Base-by-base conservation (phyloP, 352 stramenopile genomes). In the Phytophthora sansomeana region DNA sequence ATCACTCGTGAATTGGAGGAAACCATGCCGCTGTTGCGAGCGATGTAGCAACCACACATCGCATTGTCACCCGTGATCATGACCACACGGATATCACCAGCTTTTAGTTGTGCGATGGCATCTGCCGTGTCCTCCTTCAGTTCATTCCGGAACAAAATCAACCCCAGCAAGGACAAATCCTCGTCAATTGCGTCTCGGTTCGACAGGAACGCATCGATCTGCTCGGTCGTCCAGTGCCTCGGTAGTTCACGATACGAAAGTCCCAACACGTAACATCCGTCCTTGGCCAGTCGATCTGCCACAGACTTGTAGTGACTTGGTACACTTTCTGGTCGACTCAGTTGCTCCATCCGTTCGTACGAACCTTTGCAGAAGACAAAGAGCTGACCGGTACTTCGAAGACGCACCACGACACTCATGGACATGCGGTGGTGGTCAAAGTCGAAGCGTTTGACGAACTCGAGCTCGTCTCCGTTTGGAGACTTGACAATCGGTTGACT, bases 11-110 rank as follows among this genome's bases (percentile, higher is more conserved):
- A 74, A 11, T 44, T 24, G 3, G 55, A 13, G 3, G 56, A 36
- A 0, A 87, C 56, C 66, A 89, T 87, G 4, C 75, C 75, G 38
- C 69, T 74, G 9, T 67, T 58, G 2, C 75, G 74, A 30, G 83
- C 78, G 19, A 90, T 81, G 46, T 80, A 87, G 52, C 74, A 83
- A 3, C 71, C 79, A 21, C 62, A 81, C 63, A 88, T 78, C 2
- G 77, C 75, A 30, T 90, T 92, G 50, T 96, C 85, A 0, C 89
- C 87, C 10, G 91, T 96, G 42, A 97, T 85, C 78, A 97, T 97
- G 4, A 87, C 79, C 17, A 69, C 71, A 7, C 76, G 69, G 50
- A 96, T 81, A 60, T 87, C 81, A 9, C 83, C 90, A 24, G 69
- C 66, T 10, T 80, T 74, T 11, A 97, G 69, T 49, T 91, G 66